Conservation (phyloP, 257 asterid genomes). For the Fraxinus excelsior region DNA sequence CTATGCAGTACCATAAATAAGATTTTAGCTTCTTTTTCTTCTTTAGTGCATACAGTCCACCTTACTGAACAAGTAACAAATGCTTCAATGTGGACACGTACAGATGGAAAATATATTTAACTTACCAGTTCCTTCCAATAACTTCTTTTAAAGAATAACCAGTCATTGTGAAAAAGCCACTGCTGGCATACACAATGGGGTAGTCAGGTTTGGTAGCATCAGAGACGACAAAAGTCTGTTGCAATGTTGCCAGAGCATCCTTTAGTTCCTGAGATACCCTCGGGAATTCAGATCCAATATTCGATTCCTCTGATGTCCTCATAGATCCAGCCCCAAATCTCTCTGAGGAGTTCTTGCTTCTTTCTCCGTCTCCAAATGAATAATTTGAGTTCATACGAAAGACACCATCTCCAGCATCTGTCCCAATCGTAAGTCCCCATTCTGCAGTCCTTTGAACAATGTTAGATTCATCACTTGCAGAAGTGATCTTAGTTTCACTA, state of each 20-base stretch:
- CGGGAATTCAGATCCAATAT: constrained; percentile 43
- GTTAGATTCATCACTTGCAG: constrained; percentile 31
- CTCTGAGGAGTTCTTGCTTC: constrained; percentile 46
- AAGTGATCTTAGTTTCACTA: constrained; percentile 10
- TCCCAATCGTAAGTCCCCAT: constrained; percentile 75
- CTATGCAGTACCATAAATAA: neutral
- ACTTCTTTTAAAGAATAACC: constrained; percentile 87
- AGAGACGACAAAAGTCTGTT: constrained; percentile 97
- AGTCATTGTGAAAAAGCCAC: constrained; percentile 89
- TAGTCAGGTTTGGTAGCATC: constrained; percentile 94
- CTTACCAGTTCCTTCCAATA: constrained; percentile 86
- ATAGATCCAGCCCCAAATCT: constrained; percentile 44
- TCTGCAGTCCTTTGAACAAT: constrained; percentile 75
- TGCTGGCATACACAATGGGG: constrained; percentile 91
- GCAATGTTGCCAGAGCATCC: constrained; percentile 89
- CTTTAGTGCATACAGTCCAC: neutral
- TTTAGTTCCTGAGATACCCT: constrained; percentile 90
- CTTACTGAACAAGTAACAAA: neutral
- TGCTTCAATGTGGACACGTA: neutral
- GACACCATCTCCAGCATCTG: constrained; percentile 65
- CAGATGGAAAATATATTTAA: neutral
- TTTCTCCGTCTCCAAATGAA: constrained; percentile 57
- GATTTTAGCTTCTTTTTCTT: neutral
- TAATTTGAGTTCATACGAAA: constrained; percentile 39
- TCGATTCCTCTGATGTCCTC: constrained; percentile 58